Evolutionary conservation across 768 basidiomycete genomes (phyloP).

Genomic region (Xerocomus potaroensis): DNA sequence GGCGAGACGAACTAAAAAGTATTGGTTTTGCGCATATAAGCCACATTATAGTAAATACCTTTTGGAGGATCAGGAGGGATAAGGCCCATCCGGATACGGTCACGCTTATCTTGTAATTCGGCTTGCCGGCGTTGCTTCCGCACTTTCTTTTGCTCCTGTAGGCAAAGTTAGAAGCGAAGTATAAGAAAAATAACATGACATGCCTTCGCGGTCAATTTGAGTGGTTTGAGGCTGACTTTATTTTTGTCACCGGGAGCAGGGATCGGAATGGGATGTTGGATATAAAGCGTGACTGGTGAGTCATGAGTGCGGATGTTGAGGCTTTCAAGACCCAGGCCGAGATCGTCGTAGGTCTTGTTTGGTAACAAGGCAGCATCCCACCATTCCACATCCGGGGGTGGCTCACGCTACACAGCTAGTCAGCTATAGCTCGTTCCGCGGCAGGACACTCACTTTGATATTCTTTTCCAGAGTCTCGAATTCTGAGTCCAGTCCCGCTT

Average conservation of each 20-base stretch:
- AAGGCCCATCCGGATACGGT: conserved; percentile 93
- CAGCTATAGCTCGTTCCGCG: neutral
- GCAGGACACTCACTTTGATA: conserved; percentile 57
- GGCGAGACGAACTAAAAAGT: conserved; percentile 70
- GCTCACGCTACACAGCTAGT: conserved; percentile 52
- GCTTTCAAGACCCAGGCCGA: conserved; percentile 50
- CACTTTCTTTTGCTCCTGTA: conserved; percentile 93
- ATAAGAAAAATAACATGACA: neutral
- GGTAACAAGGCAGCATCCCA: conserved; percentile 91
- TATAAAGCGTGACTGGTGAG: conserved; percentile 83
- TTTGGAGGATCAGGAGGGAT: conserved; percentile 94
- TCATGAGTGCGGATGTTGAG: conserved; percentile 62
- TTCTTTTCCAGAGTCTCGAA: conserved; percentile 87
- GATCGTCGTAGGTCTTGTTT: conserved; percentile 73
- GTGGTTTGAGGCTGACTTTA: conserved; percentile 69
- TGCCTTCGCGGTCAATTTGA: conserved; percentile 91
- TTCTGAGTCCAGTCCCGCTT: conserved; percentile 93
- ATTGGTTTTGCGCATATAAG: neutral
- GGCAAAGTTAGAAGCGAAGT: conserved; percentile 1
- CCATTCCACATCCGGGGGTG: conserved; percentile 93
- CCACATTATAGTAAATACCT: conserved; percentile 42
- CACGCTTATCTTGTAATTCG: conserved; percentile 90
- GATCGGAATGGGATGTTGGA: conserved; percentile 97
- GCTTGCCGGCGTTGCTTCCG: conserved; percentile 82
- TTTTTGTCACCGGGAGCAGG: conserved; percentile 87